Conservation (phyloP, 306 rosid species). For the Gleditsia sinensis region DNA sequence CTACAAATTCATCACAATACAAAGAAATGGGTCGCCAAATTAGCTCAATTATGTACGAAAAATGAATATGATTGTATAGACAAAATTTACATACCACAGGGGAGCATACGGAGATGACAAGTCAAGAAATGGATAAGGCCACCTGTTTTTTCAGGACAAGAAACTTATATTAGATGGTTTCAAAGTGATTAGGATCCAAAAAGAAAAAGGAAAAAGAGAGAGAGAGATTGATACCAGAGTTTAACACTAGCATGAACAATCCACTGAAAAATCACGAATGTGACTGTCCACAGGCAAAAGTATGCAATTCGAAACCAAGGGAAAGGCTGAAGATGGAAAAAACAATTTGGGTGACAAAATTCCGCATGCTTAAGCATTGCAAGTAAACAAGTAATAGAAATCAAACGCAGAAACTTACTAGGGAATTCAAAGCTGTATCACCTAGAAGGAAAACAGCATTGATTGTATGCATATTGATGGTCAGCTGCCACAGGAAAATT, state of each 20-base stretch:
- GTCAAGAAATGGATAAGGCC: slow-evolving; percentile 99
- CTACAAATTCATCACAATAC: slow-evolving; percentile 39
- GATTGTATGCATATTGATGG: slow-evolving; percentile 76
- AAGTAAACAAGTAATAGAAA: slow-evolving; percentile 18
- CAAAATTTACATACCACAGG: slow-evolving; percentile 57
- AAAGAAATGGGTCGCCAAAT: slow-evolving; percentile 31
- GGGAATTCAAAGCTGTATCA: slow-evolving; percentile 78
- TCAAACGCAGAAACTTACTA: slow-evolving; percentile 57
- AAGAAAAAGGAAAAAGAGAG: slow-evolving; percentile 9
- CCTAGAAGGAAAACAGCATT: slow-evolving; percentile 91
- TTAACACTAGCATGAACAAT: slow-evolving; percentile 72
- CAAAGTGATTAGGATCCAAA: slow-evolving; percentile 19
- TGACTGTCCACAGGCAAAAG: slow-evolving; percentile 85
- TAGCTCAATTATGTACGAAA: slow-evolving; percentile 13
- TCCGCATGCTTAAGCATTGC: neutral
- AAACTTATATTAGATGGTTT: neutral
- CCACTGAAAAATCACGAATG: slow-evolving; percentile 89
- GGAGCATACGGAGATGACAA: slow-evolving; percentile 84
- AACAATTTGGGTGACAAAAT: slow-evolving; percentile 22
- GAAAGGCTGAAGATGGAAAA: slow-evolving; percentile 62
- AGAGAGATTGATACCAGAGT: slow-evolving; percentile 60
- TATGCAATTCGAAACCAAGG: slow-evolving; percentile 97
- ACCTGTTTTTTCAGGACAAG: slow-evolving; percentile 60
- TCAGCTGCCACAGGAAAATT: slow-evolving; percentile 56
- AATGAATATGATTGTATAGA: neutral